These are phyloP conservation scores for Ilyonectria sp. DNA, from an alignment of 2,329 filamentous ascomycete species.

Conservation along the genomic window DNA sequence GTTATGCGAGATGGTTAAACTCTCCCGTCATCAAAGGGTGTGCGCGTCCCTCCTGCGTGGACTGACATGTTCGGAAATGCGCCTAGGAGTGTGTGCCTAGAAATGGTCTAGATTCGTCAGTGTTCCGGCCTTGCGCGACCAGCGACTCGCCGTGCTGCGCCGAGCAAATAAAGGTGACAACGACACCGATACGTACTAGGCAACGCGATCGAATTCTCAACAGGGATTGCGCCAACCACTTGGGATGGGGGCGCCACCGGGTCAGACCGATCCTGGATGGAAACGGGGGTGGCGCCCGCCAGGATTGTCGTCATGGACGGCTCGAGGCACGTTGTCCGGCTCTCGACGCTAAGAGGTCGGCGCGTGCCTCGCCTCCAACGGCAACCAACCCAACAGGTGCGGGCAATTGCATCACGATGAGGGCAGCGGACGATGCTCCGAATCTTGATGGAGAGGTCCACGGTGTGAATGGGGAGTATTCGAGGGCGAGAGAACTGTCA, in stretches of 20 bases:
- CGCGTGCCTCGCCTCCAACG: background rate
- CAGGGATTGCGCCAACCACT: slow-evolving; percentile 18
- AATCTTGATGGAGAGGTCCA: background rate
- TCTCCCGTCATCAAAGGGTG: background rate
- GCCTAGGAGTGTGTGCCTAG: slow-evolving; percentile 14
- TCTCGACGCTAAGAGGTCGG: slow-evolving; percentile 25
- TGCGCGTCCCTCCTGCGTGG: slow-evolving; percentile 4
- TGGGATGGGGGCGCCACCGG: slow-evolving; percentile 7
- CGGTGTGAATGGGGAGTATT: background rate
- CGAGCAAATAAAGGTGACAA: slow-evolving; percentile 9
- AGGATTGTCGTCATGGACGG: slow-evolving; percentile 26
- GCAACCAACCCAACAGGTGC: background rate
- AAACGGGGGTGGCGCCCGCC: slow-evolving; percentile 1
- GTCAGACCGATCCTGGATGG: background rate
- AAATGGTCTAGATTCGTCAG: slow-evolving; percentile 21
- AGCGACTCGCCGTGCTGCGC: slow-evolving; percentile 3
- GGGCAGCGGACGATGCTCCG: background rate
- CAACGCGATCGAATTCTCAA: slow-evolving; percentile 1
- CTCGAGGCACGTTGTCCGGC: slow-evolving; percentile 22
- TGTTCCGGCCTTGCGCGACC: background rate
- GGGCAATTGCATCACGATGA: slow-evolving; percentile 15
- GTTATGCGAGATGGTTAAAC: slow-evolving; percentile 9
- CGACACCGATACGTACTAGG: background rate
- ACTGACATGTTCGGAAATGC: slow-evolving; percentile 5
- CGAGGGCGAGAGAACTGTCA: slow-evolving; percentile 6